Evolutionary conservation across 768 basidiomycete species (phyloP).

Genomic region (Trametes maxima): DNA sequence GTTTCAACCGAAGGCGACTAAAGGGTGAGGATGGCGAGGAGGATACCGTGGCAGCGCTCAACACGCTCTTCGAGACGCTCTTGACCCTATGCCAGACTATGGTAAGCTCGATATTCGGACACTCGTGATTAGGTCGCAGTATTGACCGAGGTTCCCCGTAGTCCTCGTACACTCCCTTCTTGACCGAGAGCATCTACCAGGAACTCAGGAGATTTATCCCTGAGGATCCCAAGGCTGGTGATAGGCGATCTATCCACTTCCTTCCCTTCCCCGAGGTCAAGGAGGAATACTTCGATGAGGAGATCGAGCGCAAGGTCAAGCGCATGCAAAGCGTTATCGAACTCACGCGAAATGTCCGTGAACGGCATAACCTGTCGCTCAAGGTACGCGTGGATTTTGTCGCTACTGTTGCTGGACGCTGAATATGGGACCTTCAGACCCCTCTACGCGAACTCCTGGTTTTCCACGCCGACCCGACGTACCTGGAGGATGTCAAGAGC

Average conservation of each 20-base stretch:
- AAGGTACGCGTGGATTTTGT: constrained; percentile 57
- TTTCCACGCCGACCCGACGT: constrained; percentile 86
- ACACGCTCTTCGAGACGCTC: constrained; percentile 93
- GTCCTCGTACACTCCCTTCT: constrained; percentile 98
- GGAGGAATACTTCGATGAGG: constrained; percentile 91
- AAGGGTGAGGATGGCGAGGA: constrained; percentile 94
- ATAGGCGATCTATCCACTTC: constrained; percentile 95
- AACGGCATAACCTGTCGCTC: constrained; percentile 81
- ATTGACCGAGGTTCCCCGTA: constrained; percentile 32
- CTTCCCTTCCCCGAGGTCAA: constrained; percentile 91
- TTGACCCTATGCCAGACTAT: constrained; percentile 95
- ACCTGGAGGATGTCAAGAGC: constrained; percentile 82
- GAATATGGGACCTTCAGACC: constrained; percentile 51
- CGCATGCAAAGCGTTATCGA: constrained; percentile 97
- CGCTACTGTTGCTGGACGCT: not conserved
- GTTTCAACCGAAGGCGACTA: constrained; percentile 93
- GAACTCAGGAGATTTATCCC: constrained; percentile 85
- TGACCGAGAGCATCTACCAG: constrained; percentile 97
- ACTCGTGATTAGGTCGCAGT: not conserved
- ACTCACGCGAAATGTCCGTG: constrained; percentile 84
- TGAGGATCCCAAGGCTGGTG: constrained; percentile 65
- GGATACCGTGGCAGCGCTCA: constrained; percentile 85
- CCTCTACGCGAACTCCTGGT: constrained; percentile 91
- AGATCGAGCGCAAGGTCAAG: constrained; percentile 92
- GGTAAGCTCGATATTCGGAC: constrained; percentile 53